A percentile compares a stretch with the other conserved stretches of the same genome.
Evolutionary conservation across 2,329 filamentous ascomycete species (phyloP).

Genomic region (Tolypocladium album): DNA sequence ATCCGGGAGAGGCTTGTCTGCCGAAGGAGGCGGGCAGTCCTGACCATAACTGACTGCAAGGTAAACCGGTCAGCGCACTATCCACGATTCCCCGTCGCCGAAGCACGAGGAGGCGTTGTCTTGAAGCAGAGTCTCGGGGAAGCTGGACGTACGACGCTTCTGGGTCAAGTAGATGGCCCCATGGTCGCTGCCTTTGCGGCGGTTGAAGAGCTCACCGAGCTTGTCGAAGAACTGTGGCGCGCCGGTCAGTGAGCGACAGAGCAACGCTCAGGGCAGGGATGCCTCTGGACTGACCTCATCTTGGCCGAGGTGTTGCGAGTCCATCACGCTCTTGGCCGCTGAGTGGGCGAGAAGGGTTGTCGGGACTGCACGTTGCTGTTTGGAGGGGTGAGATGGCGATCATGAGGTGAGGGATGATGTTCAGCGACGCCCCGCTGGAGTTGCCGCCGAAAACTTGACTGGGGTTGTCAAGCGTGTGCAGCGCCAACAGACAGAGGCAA

Average conservation of each 20-base stretch:
- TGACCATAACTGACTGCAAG: conserved; percentile 31
- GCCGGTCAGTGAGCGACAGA: not conserved
- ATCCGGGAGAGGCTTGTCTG: conserved; percentile 47
- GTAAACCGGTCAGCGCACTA: not conserved
- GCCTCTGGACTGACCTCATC: conserved; percentile 23
- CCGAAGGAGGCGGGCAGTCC: conserved; percentile 29
- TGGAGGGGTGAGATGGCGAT: not conserved
- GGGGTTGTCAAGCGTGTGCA: not conserved
- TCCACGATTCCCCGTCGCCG: not conserved
- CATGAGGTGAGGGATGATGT: not conserved
- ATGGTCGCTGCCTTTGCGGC: conserved; percentile 57
- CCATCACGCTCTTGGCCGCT: conserved; percentile 10
- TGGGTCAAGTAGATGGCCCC: conserved; percentile 67
- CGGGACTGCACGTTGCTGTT: not conserved
- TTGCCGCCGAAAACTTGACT: not conserved
- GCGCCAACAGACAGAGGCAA: not conserved
- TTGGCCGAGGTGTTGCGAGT: conserved; percentile 19
- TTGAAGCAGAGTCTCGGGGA: not conserved
- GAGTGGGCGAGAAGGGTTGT: not conserved
- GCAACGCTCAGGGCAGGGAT: not conserved
- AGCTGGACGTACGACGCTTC: conserved; percentile 52
- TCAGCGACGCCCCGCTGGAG: not conserved
- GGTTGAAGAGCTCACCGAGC: conserved; percentile 56
- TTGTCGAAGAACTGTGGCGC: conserved; percentile 59
- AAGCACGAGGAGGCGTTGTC: not conserved